Evolutionary conservation across 148 eudicot genomes (phyloP).

Genomic region (Rhododendron kiyosumense): DNA sequence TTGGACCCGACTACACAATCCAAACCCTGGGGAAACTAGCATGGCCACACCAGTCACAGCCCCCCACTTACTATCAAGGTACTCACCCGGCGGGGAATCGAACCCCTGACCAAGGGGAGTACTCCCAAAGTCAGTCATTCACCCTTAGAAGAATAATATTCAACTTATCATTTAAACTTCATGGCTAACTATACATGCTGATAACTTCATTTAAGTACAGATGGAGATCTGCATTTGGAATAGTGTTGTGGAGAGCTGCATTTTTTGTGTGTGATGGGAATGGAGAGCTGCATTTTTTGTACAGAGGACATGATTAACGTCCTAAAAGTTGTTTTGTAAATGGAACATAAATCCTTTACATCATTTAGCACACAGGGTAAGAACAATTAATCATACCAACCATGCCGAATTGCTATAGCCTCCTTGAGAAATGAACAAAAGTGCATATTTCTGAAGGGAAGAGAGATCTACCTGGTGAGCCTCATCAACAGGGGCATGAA

Average conservation of each 20-base stretch:
- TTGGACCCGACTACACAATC: too few relatives aligned
- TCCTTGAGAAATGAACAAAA: neutral
- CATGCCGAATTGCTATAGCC: neutral
- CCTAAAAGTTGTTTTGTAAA: neutral
- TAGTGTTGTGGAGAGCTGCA: too few relatives aligned
- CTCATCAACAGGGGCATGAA: slow-evolving; percentile 72
- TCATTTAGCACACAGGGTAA: neutral
- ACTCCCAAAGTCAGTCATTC: too few relatives aligned
- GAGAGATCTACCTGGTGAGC: slow-evolving; percentile 64
- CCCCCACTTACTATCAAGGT: too few relatives aligned
- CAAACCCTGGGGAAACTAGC: too few relatives aligned
- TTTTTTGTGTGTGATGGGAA: too few relatives aligned
- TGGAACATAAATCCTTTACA: neutral
- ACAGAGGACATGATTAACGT: neutral
- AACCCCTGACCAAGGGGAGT: too few relatives aligned
- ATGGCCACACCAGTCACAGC: too few relatives aligned
- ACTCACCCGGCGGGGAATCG: too few relatives aligned
- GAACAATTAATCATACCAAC: neutral
- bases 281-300: too few relatives aligned
- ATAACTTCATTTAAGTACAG: neutral
- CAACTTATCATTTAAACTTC: neutral
- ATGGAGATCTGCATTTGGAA: neutral
- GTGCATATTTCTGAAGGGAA: neutral
- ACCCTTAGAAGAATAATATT: neutral
- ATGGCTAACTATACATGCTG: neutral